phyloP scores from a whole-genome alignment of 2,329 filamentous ascomycete genomes.

The Calonectria hawksworthii region DNA sequence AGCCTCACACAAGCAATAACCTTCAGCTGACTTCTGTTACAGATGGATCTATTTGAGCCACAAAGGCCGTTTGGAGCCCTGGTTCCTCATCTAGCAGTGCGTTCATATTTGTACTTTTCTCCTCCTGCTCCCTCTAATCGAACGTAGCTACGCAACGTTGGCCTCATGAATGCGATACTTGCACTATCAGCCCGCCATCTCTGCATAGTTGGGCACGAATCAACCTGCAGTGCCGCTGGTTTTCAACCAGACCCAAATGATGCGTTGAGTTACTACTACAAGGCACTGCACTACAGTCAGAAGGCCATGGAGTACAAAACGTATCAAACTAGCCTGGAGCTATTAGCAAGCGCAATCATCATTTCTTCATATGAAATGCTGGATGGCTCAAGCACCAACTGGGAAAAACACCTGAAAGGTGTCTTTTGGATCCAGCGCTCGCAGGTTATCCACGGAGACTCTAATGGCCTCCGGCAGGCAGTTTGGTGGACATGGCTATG shows the following conservation, averaged over 20 bases:
- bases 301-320: constrained; percentile 69
- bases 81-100: constrained; percentile 38
- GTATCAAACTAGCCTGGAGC: constrained; percentile 69
- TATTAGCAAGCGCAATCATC: constrained; percentile 70
- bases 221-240: background rate
- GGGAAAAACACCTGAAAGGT: constrained; percentile 74
- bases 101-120: constrained; percentile 39
- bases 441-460: constrained; percentile 71
- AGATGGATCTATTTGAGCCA: constrained; percentile 40
- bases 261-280: constrained; percentile 67
- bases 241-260: constrained; percentile 30
- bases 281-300: constrained; percentile 72
- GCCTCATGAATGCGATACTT: constrained; percentile 69
- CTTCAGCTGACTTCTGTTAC: background rate
- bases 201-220: background rate
- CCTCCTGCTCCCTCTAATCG: background rate
- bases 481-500: constrained; percentile 77
- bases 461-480: constrained; percentile 67
- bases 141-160: constrained; percentile 56
- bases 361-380: constrained; percentile 77
- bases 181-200: constrained; percentile 58
- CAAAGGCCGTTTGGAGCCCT: constrained; percentile 31
- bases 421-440: constrained; percentile 76
- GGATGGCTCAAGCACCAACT: constrained; percentile 64
- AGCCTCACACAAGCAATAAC: too few relatives aligned